Conservation (phyloP, 441 rosid genomes). For the Aleurites moluccanus region DNA sequence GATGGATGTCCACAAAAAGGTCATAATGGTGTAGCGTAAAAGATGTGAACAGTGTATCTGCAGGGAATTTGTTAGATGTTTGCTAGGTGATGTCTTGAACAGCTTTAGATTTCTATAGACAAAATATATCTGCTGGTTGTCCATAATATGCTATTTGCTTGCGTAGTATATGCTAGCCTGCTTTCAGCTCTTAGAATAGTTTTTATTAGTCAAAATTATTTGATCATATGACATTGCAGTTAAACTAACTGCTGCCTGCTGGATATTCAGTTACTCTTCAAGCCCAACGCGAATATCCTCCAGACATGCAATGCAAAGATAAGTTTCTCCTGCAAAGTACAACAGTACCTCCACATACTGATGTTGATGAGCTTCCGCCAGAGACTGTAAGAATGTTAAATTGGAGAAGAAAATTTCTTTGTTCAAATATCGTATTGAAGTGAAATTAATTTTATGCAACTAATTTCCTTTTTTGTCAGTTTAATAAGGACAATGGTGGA, state of each 20-base stretch:
- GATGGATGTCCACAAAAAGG: not conserved
- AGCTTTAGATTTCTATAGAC: not conserved
- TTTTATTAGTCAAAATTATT: constrained; percentile 10
- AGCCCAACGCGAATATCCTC: constrained; percentile 80
- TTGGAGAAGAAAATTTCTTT: not conserved
- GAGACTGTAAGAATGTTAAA: constrained; percentile 60
- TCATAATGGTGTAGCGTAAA: constrained; percentile 4
- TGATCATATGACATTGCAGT: not conserved
- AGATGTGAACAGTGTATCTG: not conserved
- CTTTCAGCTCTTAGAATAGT: not conserved
- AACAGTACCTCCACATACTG: constrained; percentile 65
- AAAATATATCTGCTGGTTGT: not conserved
- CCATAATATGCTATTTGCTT: constrained; percentile 5
- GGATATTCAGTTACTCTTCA: constrained; percentile 76
- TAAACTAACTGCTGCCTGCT: constrained; percentile 13
- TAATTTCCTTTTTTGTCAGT: constrained; percentile 42
- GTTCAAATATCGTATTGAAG: constrained; percentile 13
- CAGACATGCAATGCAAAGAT: constrained; percentile 95
- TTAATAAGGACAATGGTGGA: constrained; percentile 74
- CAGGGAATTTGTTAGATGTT: constrained; percentile 6
- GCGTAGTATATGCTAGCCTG: constrained; percentile 7
- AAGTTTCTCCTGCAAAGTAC: constrained; percentile 95
- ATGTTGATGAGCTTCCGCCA: constrained; percentile 83
- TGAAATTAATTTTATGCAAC: constrained; percentile 11
- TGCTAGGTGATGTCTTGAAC: constrained; percentile 12